Base-by-base conservation (phyloP, 78 protist genomes). In the Dictyostelium capitatum region DNA sequence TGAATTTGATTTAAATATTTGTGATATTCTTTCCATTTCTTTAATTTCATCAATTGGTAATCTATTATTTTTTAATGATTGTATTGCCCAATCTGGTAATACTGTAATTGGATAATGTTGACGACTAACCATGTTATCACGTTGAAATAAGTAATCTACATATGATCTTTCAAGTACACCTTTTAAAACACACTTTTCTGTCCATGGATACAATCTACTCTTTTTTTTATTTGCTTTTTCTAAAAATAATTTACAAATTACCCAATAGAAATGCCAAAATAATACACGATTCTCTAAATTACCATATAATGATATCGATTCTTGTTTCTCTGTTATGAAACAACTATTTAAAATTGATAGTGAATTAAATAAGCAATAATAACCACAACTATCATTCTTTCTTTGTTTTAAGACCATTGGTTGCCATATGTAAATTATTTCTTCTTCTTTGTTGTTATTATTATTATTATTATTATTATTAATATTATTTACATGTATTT, bases 371-470 rank as follows among this genome's bases (percentile, higher is more conserved):
- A 87, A 64, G 64, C 93, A 75, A 87, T 87, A 87, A 12, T 87
- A 87, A 30, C 93, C 93, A 77, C 93, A 87, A 64, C 93, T 87
- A 56, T 87, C 93, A 48, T 87, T 87, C 64, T 87, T 87, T 12
- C 54, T 80, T 77, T 87, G 93, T 65, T 87, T 87, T 43, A 87
- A 64, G 30, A 73, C 81, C 51, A 70, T 87, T 64, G 79, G 70
- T 77, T 87, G 93, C 93, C 93, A 87, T 50, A 64, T 87, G 37
- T 79, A 62, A 54, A 79, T 56, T n/a, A 30, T 43, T 32, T 28
- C 50, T 51, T 7, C 65, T 75, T 37, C 23, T 4, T 75, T n/a
- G n/a, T n/a, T n/a, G n/a, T n/a, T n/a, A n/a, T n/a, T n/a, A n/a
- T n/a, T n/a, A n/a, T n/a, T n/a, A n/a, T n/a, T n/a, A n/a, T n/a